phyloP scores from a whole-genome alignment of 208 protist genomes.

The Wallacemonas collosoma region DNA sequence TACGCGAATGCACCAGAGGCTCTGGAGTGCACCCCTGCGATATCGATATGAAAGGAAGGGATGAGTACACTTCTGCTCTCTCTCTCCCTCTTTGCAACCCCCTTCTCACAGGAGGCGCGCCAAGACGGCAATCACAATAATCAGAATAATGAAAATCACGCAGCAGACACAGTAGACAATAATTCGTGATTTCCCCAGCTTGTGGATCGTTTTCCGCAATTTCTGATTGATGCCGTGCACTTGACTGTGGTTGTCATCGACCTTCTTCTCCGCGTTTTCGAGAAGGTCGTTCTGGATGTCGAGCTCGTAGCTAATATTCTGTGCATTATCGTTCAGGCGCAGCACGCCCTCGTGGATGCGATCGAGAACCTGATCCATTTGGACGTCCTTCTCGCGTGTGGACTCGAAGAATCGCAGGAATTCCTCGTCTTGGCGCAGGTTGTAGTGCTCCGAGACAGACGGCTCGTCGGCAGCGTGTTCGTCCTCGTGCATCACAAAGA shows the following conservation, averaged over 20 bases:
- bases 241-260: slow-evolving; percentile 41
- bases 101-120: slow-evolving; percentile 31
- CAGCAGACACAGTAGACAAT: slow-evolving; percentile 51
- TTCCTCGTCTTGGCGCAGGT: slow-evolving; percentile 49
- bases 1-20: too few species aligned
- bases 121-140: slow-evolving; percentile 56
- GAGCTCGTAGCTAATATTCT: slow-evolving; percentile 53
- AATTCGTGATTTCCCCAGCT: slow-evolving; percentile 52
- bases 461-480: slow-evolving; percentile 18
- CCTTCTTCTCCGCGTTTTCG: slow-evolving; percentile 35
- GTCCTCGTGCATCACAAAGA: slow-evolving; percentile 28
- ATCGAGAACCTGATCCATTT: slow-evolving; percentile 58
- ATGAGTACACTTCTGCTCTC: too few species aligned
- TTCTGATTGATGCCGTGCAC: slow-evolving; percentile 43
- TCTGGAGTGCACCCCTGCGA: too few species aligned
- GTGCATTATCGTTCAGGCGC: slow-evolving; percentile 53
- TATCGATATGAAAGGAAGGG: too few species aligned
- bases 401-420: slow-evolving; percentile 53
- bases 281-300: slow-evolving; percentile 42
- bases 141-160: slow-evolving; percentile 48
- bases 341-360: slow-evolving; percentile 55
- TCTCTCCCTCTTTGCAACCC: too few species aligned
- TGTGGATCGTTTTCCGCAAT: slow-evolving; percentile 44
- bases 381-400: slow-evolving; percentile 44
- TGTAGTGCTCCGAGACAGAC: slow-evolving; percentile 22